Evolutionary conservation across 73 alveolate genomes (phyloP).

Genomic region (Symbiodinium pilosum): DNA sequence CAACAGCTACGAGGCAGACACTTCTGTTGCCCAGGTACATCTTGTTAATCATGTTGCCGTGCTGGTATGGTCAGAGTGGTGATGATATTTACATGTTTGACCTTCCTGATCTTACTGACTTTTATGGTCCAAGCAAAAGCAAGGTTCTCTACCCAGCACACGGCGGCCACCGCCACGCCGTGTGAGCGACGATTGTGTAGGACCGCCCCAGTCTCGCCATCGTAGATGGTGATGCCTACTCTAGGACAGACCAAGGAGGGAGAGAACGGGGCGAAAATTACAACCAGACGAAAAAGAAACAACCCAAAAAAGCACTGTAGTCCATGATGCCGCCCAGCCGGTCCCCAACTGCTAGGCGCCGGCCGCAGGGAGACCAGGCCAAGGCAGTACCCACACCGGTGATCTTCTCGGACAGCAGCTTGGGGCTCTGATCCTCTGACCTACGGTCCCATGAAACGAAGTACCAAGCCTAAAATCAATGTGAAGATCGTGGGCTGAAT

Average conservation of each 20-base stretch:
- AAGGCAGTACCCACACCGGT: slow-evolving; percentile 13
- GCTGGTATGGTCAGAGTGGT: too few relatives aligned
- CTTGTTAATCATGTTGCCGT: too few relatives aligned
- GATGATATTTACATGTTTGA: too few relatives aligned
- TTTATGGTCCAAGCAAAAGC: too few relatives aligned
- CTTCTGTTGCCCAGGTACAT: too few relatives aligned
- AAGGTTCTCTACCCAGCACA: slow-evolving; percentile 54
- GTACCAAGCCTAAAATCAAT: neutral
- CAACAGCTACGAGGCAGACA: too few relatives aligned
- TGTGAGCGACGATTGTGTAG: slow-evolving; percentile 68
- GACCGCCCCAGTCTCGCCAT: slow-evolving; percentile 58
- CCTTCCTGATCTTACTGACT: too few relatives aligned
- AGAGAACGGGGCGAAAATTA: neutral
- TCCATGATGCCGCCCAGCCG: slow-evolving; percentile 52
- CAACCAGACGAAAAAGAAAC: neutral
- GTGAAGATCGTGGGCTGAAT: neutral
- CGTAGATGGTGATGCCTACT: neutral
- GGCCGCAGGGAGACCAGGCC: slow-evolving; percentile 90
- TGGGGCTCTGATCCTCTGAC: slow-evolving; percentile 10
- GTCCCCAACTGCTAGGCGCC: slow-evolving; percentile 75
- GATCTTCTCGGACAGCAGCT: slow-evolving; percentile 83
- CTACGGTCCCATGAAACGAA: neutral
- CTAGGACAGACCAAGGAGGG: neutral
- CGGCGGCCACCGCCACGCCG: slow-evolving; percentile 29
- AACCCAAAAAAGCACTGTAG: neutral